Base-by-base conservation (phyloP, 768 basidiomycete genomes). In the Suillus americanus region DNA sequence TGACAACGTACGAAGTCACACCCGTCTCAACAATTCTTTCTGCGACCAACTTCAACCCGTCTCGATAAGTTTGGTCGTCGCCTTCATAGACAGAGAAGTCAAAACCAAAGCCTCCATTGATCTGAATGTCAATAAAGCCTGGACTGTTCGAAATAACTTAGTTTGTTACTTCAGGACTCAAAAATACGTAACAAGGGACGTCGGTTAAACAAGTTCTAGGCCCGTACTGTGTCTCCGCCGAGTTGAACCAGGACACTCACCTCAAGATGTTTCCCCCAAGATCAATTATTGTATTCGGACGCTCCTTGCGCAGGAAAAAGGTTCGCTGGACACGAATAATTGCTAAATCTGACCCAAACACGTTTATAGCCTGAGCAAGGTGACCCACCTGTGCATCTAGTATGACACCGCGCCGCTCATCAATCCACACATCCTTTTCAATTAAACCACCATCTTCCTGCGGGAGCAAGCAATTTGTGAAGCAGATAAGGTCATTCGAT, bases 31-130 rank as follows among this genome's bases (percentile, higher is more conserved):
- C 83, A 53, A 97, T 91, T 68, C 86, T 84, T 75, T 86, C 86
- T 8, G 92, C 89, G 40, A 95, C 86, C 65, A 80, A 78, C 71
- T 85, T 83, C 74, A 96, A 79, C 23, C 92, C 92, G 28, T 82
- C 69, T 30, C 81, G 79, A 76, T 96, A 96, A 7, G 78, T 79
- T 43, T 86, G 81, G 61, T 91, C 89, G 71, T 89, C 82, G 33
- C 84, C 86, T 41, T 91, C 87, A 69, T 89, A 92, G 20, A 94
- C 85, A 14, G 92, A 94, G 71, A 95, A 94, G 74, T 94, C 92
- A 71, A 94, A 91, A 37, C 89, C 88, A 73, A 92, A 95, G 5
- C 88, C 94, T 41, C 95, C 95, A 67, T 97, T 96, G 66, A 97
- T 89, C 71, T 97, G 95, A 20, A 90, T 86, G 77, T 96, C 95